Percentiles rank a stretch among this genome's conserved stretches.
Conservation (phyloP, 176 grass and related monocot species). For the Bothriochloa decipiens region DNA sequence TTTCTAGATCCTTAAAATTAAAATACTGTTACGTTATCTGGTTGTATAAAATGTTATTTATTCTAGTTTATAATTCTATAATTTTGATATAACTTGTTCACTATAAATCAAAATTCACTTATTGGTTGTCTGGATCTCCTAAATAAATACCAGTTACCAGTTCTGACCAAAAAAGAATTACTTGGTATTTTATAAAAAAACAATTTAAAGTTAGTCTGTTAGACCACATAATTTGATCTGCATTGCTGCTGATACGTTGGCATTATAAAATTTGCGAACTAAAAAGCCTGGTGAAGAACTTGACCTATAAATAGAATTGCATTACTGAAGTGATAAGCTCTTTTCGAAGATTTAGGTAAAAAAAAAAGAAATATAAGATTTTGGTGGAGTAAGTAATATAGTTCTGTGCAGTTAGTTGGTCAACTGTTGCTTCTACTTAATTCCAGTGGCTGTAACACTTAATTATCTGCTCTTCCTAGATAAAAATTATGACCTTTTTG, state of each 20-base stretch:
- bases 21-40: not conserved
- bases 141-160: not conserved
- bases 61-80: not conserved
- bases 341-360: not conserved
- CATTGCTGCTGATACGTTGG: not conserved
- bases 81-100: constrained; percentile 17
- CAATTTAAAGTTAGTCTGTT: not conserved
- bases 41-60: constrained; percentile 12
- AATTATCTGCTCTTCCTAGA: not conserved
- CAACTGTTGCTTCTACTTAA: not conserved
- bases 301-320: not conserved
- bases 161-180: not conserved
- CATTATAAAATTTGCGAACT: not conserved
- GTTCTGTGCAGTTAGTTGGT: not conserved
- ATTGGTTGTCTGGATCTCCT: not conserved
- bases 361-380: not conserved
- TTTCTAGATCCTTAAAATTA: too few species aligned
- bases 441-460: constrained; percentile 1
- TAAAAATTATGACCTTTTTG: constrained; percentile 8
- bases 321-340: not conserved
- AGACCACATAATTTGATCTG: not conserved
- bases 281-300: not conserved
- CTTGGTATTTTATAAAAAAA: not conserved
- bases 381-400: not conserved
- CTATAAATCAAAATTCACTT: not conserved